Base-by-base conservation (phyloP, 2,329 filamentous ascomycete species). In the Colletotrichum eremochloae region DNA sequence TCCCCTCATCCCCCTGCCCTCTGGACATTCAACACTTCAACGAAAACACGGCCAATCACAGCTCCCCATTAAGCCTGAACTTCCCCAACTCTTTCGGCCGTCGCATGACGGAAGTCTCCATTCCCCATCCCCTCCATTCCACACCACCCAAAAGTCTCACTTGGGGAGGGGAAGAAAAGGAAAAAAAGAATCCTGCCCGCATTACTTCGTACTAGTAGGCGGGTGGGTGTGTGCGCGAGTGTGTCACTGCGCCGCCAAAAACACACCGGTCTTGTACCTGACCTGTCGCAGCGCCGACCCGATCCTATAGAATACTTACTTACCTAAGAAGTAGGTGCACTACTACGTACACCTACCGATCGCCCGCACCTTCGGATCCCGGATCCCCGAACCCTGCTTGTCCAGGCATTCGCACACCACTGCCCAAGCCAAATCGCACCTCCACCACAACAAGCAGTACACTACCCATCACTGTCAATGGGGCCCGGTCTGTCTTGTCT, bases 61-160 rank as follows among this genome's bases (percentile, higher is more conserved):
- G 31, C 8, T 8, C 42, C 56, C 29, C 29, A 60, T 73, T 68
- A 66, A 65, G 62, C 68, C 68, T 69, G 74, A 75, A 78, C 65
- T 76, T 79, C 77, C 78, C 77, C 77, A 78, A 79, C 77, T 77
- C 75, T 78, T 78, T 77, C 71, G 68, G 71, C 71, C 68, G 68
- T 64, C 71, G 68, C 71, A 72, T 72, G 68, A 74, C 68, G 71
- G 71, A 68, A 29, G 71, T 74, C 71, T 72, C 63, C 68, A 73
- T 50, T 57, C 64, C 69, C 72, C 72, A 74, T 73, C 46, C 69
- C 67, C 55, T 58, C 62, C 65, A 72, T 72, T 72, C 70, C 62
- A 44, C 62, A 64, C 62, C 48, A 33, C 61, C 61, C 46, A 46
- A 20, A 52, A 33, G 50, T 62, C 42, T 68, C 31, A 64, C 69